These are phyloP conservation scores for Ustilago vetiveriae DNA, from an alignment of 1,284 basidiomycete species.

Conservation along the genomic window DNA sequence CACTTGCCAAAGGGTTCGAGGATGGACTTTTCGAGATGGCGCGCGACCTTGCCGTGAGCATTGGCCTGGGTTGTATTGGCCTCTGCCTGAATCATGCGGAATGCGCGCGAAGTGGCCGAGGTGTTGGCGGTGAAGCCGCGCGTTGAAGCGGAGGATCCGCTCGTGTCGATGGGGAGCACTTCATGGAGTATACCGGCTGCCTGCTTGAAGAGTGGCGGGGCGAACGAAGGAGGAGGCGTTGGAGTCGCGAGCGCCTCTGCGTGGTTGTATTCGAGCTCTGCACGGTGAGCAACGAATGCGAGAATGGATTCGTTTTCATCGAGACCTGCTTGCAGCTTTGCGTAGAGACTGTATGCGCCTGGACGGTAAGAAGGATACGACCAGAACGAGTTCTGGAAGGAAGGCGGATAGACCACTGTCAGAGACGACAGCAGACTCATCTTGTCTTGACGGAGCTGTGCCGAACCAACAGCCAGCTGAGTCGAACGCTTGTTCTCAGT, in stretches of 20 bases:
- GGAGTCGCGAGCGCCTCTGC: constrained; percentile 53
- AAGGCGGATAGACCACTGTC: constrained; percentile 56
- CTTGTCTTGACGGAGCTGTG: not conserved
- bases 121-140: constrained; percentile 32
- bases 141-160: constrained; percentile 8
- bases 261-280: constrained; percentile 54
- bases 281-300: constrained; percentile 57
- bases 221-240: constrained; percentile 20
- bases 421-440: constrained; percentile 60
- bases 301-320: constrained; percentile 62
- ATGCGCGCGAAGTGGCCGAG: constrained; percentile 43
- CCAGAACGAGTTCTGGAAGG: constrained; percentile 63
- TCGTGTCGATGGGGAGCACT: constrained; percentile 30
- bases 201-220: constrained; percentile 50
- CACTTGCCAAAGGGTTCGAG: constrained; percentile 60
- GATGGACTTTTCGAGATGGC: constrained; percentile 50
- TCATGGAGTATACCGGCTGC: constrained; percentile 34
- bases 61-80: constrained; percentile 47
- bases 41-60: constrained; percentile 52
- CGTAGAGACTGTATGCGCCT: constrained; percentile 54
- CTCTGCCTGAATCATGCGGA: constrained; percentile 51
- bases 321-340: constrained; percentile 59
- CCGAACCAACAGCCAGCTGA: not conserved
- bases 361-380: constrained; percentile 60
- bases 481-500: no score